Evolutionary conservation across 352 stramenopile species (phyloP), one percentile per base, ranked within the genome.

Genomic region (Phytopythium helicoides): DNA sequence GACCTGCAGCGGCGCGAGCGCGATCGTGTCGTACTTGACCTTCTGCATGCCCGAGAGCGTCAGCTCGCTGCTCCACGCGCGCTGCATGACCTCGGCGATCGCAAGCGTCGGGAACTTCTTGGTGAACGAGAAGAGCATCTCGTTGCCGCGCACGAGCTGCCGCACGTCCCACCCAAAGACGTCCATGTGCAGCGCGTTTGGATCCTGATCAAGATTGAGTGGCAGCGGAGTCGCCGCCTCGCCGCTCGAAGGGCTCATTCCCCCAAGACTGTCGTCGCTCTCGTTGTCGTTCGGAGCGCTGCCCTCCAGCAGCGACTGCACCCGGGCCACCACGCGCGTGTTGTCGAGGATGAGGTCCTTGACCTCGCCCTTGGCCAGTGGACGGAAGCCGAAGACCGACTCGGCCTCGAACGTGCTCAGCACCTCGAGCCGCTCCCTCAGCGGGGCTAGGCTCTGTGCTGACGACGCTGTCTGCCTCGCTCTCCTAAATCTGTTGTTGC

Each of bases 71-170:
- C 62, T 53, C 73, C 73, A 84, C 9, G 65, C 50, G 47, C 77
- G 77, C 22, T 74, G 63, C 64, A 81, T 77, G 34, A 81, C 41
- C 41, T 68, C 53, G 15, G 58, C 53, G 6, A 77, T 62, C 2
- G 60, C 68, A 7, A 76, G 39, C 11, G 64, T 60, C 16, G 54
- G 42, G 48, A 84, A 81, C 1, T 46, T 59, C 47, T 81, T 84
- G 37, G 66, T 63, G 38, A 77, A 81, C 18, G 68, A 58, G 47
- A 81, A 81, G 55, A 64, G 61, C 61, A 84, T 72, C 38, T 79
- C 67, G 26, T 56, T 66, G 6, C 71, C 70, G 4, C 52, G 48
- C n/a, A 76, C 56, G 16, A 62, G 70, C 15, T 69, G 59, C 3
- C 68, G 54, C 10, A 81, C 36, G 44, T 79, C 64, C 73, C 71